A percentile compares a stretch with the other conserved stretches of the same genome.
These are phyloP conservation scores for Aspergillus conjunctus DNA, from an alignment of 495 filamentous ascomycete genomes.

Conservation along the genomic window DNA sequence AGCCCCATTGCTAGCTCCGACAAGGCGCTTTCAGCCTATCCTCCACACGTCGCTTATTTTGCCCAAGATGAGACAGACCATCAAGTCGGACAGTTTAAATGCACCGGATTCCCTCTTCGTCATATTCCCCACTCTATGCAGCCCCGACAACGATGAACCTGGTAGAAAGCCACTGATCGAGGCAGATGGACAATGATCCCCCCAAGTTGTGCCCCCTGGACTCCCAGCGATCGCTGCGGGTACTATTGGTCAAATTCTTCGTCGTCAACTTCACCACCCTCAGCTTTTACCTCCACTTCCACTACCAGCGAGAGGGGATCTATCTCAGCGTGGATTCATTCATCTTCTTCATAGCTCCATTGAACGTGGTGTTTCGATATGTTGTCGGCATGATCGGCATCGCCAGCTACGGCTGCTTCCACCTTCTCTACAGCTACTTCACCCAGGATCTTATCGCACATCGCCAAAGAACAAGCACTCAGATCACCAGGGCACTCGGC, in stretches of 20 bases:
- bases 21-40: no score
- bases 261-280: constrained; percentile 5
- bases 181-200: no score
- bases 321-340: neutral
- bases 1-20: no score
- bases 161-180: no score
- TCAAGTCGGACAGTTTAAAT: no score
- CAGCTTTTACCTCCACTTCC: constrained; percentile 1
- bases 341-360: neutral
- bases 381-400: neutral
- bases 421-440: neutral
- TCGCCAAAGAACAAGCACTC: neutral
- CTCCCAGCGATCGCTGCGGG: neutral
- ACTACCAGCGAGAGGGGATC: constrained; percentile 5
- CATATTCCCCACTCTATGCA: no score
- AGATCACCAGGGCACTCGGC: neutral
- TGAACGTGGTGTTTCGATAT: constrained; percentile 1
- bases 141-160: no score
- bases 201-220: neutral
- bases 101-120: no score
- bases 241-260: neutral
- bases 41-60: no score
- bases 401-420: neutral
- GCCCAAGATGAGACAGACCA: no score
- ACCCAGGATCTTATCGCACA: neutral